A percentile compares a stretch with the other conserved stretches of the same genome.
phyloP scores from a whole-genome alignment of 306 rosid genomes.

The Prunus armeniaca region DNA sequence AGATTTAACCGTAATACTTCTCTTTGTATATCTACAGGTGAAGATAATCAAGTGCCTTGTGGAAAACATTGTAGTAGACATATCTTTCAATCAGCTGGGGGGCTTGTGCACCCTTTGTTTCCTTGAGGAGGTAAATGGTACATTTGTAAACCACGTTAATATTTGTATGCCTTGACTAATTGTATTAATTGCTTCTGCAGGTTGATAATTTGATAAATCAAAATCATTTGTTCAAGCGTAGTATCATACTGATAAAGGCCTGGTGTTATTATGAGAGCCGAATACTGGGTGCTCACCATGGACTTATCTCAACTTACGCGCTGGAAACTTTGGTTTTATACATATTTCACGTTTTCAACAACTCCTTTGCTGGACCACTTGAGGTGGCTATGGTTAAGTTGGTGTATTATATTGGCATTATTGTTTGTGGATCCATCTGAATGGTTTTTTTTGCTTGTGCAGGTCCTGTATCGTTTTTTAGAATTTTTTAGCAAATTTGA shows the following conservation, averaged over 20 bases:
- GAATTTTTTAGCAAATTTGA: constrained; percentile 98
- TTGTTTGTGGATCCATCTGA: constrained; percentile 22
- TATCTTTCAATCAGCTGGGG: constrained; percentile 96
- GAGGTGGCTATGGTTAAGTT: constrained; percentile 58
- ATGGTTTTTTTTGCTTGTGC: constrained; percentile 21
- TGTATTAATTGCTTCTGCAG: constrained; percentile 43
- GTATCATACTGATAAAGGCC: constrained; percentile 94
- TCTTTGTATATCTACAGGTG: constrained; percentile 52
- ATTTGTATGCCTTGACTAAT: constrained; percentile 20
- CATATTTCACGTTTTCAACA: constrained; percentile 93
- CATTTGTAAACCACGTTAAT: constrained; percentile 14
- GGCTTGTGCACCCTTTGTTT: constrained; percentile 98
- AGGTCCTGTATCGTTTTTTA: constrained; percentile 93
- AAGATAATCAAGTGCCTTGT: constrained; percentile 96
- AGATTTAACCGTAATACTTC: not conserved
- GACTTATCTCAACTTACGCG: constrained; percentile 96
- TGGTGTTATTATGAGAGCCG: constrained; percentile 99
- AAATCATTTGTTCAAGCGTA: constrained; percentile 93
- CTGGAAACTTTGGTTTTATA: constrained; percentile 98
- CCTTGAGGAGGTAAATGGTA: constrained; percentile 82
- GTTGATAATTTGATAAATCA: constrained; percentile 86
- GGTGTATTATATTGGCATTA: constrained; percentile 15
- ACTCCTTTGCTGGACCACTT: constrained; percentile 95
- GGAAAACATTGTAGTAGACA: constrained; percentile 98
- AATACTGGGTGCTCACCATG: constrained; percentile 98